These are phyloP conservation scores for Rubus idaeus DNA, from an alignment of 306 rosid species.

Conservation along the genomic window DNA sequence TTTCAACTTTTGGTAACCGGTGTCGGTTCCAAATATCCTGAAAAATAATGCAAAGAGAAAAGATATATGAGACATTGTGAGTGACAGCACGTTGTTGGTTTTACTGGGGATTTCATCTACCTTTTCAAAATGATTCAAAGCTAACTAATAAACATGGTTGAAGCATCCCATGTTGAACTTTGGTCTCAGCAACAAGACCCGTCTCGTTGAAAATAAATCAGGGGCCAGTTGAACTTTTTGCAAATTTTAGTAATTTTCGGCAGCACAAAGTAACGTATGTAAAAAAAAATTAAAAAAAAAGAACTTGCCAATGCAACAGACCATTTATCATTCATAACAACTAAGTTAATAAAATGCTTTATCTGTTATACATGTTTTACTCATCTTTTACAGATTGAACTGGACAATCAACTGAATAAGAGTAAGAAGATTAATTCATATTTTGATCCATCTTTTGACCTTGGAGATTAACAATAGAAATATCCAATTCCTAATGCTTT, in stretches of 20 bases:
- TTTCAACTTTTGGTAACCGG: slow-evolving; percentile 80
- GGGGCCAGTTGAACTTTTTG: neutral
- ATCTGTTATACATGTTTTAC: neutral
- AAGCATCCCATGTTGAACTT: neutral
- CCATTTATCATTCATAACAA: neutral
- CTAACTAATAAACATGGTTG: neutral
- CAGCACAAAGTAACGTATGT: neutral
- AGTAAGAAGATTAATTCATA: neutral
- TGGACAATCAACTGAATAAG: neutral
- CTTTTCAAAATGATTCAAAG: neutral
- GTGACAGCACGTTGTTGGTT: neutral
- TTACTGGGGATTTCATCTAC: neutral
- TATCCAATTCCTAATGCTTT: neutral
- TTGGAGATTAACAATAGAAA: neutral
- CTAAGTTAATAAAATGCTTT: neutral
- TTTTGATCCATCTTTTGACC: neutral
- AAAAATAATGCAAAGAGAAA: neutral
- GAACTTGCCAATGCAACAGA: neutral
- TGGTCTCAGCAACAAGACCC: neutral
- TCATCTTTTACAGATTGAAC: neutral
- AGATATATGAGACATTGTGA: neutral
- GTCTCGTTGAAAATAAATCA: neutral
- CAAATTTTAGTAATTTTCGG: neutral
- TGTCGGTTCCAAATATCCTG: slow-evolving; percentile 89
- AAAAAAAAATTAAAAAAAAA: neutral